Conservation (phyloP, 2,329 filamentous ascomycete species). For the Albifimbria verrucaria region DNA sequence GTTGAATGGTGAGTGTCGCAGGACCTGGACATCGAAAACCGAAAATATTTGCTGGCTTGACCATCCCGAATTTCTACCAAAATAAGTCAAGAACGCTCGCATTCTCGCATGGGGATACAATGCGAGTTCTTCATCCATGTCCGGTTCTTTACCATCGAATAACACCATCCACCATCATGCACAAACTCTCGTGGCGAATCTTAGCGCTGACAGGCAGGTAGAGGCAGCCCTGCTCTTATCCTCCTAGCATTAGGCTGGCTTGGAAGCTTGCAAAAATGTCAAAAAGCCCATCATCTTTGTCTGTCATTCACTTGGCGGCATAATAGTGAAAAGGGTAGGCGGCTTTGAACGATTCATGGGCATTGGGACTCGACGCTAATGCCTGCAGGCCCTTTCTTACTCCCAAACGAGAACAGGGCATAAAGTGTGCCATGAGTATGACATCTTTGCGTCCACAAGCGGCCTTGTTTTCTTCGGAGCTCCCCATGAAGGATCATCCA, state of each 20-base stretch:
- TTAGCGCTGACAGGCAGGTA: not conserved
- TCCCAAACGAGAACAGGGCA: not conserved
- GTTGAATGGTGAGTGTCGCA: not conserved
- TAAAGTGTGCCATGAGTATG: not conserved
- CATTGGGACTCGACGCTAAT: not conserved
- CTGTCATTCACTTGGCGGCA: not conserved
- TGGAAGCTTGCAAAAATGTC: not conserved
- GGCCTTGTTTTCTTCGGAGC: not conserved
- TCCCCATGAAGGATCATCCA: not conserved
- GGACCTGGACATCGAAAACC: not conserved
- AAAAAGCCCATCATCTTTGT: not conserved
- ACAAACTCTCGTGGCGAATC: not conserved
- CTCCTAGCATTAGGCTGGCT: too few relatives aligned
- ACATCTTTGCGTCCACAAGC: not conserved
- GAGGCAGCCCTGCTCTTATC: not conserved
- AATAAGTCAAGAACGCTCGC: not conserved
- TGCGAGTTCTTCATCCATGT: not conserved
- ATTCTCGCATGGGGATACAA: not conserved
- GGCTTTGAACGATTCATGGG: not conserved
- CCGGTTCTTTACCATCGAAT: not conserved
- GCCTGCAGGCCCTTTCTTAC: not conserved
- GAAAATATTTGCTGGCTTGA: not conserved
- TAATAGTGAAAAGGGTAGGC: not conserved
- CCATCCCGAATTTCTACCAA: not conserved
- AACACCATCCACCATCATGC: not conserved